phyloP scores from a whole-genome alignment of 441 rosid species.

The Bruguiera hainesii region DNA sequence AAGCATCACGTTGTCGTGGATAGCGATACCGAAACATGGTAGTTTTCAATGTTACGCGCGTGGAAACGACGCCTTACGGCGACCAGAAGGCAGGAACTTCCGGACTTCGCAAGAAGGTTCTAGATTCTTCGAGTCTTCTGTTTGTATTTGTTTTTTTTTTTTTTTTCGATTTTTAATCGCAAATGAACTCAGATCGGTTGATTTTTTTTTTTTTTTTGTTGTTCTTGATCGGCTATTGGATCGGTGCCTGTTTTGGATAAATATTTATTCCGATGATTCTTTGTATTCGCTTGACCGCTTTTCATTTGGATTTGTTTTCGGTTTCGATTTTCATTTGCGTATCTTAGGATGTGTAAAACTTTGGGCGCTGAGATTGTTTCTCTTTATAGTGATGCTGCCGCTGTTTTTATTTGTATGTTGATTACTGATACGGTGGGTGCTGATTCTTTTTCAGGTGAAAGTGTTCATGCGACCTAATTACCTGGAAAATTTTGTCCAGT shows the following conservation, averaged over 20 bases:
- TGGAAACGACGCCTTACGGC: constrained; percentile 59
- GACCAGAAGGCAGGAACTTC: constrained; percentile 99
- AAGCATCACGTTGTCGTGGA: too few species aligned
- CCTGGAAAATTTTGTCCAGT: constrained; percentile 80
- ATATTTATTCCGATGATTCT: too few species aligned
- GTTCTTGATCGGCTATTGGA: too few species aligned
- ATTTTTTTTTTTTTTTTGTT: too few species aligned
- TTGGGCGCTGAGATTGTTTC: too few species aligned
- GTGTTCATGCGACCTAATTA: constrained; percentile 85
- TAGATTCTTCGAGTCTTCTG: neutral
- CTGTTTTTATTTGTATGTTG: neutral
- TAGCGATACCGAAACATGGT: constrained; percentile 33
- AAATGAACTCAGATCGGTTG: neutral
- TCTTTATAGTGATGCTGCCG: too few species aligned
- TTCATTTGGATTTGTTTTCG: too few species aligned
- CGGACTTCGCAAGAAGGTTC: constrained; percentile 96
- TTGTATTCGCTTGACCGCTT: too few species aligned
- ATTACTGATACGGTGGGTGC: neutral
- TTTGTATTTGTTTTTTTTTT: neutral
- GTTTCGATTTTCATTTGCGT: too few species aligned
- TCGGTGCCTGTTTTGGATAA: too few species aligned
- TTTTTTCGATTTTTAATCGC: neutral
- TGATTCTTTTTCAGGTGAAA: constrained; percentile 62
- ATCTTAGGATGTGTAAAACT: too few species aligned
- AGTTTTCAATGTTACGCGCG: constrained; percentile 55